Evolutionary conservation across 768 basidiomycete genomes (phyloP).

Genomic region (Russula foetens): DNA sequence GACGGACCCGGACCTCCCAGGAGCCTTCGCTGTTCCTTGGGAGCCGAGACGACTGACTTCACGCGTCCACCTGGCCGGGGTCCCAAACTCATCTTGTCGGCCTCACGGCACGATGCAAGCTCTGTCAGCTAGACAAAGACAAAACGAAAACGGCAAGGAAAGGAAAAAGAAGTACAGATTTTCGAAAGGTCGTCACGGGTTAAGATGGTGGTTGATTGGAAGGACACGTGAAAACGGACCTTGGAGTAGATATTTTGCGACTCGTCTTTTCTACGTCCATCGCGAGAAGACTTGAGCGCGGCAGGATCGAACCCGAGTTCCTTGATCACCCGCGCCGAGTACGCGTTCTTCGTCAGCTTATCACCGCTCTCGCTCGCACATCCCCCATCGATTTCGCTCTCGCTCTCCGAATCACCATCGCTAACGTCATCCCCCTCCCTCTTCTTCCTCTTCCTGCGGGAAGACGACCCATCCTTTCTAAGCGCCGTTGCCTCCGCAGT

Average conservation of each 20-base stretch:
- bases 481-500: conserved; percentile 11
- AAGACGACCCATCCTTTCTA: conserved; percentile 11
- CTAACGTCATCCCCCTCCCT: conserved; percentile 17
- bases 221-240: conserved; percentile 36
- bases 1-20: no score
- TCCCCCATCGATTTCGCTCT: conserved; percentile 3
- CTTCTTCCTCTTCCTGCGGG: conserved; percentile 18
- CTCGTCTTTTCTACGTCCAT: conserved; percentile 32
- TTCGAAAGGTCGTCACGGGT: background rate
- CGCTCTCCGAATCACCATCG: background rate
- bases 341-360: conserved; percentile 37
- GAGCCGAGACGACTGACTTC: conserved; percentile 48
- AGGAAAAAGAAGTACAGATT: background rate
- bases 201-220: background rate
- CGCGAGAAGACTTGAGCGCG: conserved; percentile 46
- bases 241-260: conserved; percentile 42
- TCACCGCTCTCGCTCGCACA: background rate
- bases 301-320: conserved; percentile 78
- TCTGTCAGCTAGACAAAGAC: conserved; percentile 39
- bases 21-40: conserved; percentile 26
- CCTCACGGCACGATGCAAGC: conserved; percentile 43
- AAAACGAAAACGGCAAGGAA: background rate
- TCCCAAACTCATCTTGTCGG: conserved; percentile 49
- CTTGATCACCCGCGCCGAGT: conserved; percentile 60
- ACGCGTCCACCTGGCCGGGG: conserved; percentile 56